Evolutionary conservation across 805 yeast species (phyloP).

Genomic region (Candida vaughaniae): DNA sequence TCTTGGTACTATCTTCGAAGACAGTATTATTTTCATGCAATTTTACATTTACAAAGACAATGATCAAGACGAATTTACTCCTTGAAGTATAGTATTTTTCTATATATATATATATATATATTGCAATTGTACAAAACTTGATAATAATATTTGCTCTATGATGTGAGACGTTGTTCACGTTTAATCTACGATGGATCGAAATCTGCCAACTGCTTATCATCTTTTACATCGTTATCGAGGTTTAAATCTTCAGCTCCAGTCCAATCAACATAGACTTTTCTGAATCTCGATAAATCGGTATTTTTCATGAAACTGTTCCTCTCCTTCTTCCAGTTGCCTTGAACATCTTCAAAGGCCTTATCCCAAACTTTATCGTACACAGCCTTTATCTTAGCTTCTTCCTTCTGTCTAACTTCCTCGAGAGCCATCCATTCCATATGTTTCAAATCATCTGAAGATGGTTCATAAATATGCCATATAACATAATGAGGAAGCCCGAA

Average conservation of each 20-base stretch:
- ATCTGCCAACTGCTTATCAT: conserved; percentile 40
- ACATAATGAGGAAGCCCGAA: conserved; percentile 93
- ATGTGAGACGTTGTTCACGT: no score
- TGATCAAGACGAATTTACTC: conserved; percentile 8
- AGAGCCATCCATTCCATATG: conserved; percentile 86
- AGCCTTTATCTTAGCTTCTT: conserved; percentile 60
- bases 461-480: conserved; percentile 96
- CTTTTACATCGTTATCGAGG: conserved; percentile 19
- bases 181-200: conserved; percentile 39
- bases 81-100: conserved; percentile 2
- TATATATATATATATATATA: neutral
- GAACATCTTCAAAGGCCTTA: conserved; percentile 74
- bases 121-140: no score
- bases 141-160: no score
- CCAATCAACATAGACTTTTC: conserved; percentile 66
- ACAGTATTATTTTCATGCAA: conserved; percentile 61
- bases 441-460: conserved; percentile 83
- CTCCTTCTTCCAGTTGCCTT: conserved; percentile 70
- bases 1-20: conserved; percentile 74
- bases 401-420: conserved; percentile 66
- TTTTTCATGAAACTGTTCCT: conserved; percentile 71
- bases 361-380: conserved; percentile 73
- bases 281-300: conserved; percentile 57
- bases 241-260: conserved; percentile 53
- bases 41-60: conserved; percentile 57